Evolutionary conservation across 164 flowering plant species (phyloP), one percentile per base, ranked within the genome.

Genomic region (Umbilicus rupestris): DNA sequence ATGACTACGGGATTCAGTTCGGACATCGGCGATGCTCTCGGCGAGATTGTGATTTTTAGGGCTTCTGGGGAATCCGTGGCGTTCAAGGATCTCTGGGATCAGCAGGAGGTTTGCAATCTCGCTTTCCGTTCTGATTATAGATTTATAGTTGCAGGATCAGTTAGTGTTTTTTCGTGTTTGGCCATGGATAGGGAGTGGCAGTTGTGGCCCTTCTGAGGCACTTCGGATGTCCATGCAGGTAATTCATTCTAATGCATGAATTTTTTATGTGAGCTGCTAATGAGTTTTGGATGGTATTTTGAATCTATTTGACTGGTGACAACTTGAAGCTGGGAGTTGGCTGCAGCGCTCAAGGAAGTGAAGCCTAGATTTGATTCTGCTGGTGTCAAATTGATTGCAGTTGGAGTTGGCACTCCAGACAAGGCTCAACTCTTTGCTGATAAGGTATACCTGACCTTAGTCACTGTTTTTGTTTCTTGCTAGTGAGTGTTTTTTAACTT

Each of bases 181-280:
- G 49, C 17, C 17, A 45, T 16, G 49, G n/a, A 12, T 45, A 45
- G 49, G 98, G 92, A 68, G 66, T 87, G 20, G 96, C 94, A 46
- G 98, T 89, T 65, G 97, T 93, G 68, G 96, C 96, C 37, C 87
- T 93, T 24, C 67, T 93, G 74, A 85, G 98, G 78, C 98, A 93
- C 76, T 93, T 93, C 79, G 98, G 98, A 49, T 90, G 97, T 69
- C 62, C 69, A 66, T 93, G 96, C 80, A 78, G 97, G 98, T 93
- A 79, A n/a, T 11, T 0, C 12, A 20, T 45, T 16, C 14, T 9
- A 16, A 33, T n/a, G 20, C 19, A 31, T 29, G 4, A 31, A 55
- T 19, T n/a, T 33, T 22, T 45, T 17, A n/a, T 17, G 5, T 47
- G 24, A 47, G 19, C 6, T 1, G 20, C 22, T 50, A 2, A 50